Percentiles rank a stretch among this genome's conserved stretches.
Evolutionary conservation across 1,284 basidiomycete genomes (phyloP).

Genomic region (Cutaneotrichosporon sp.): DNA sequence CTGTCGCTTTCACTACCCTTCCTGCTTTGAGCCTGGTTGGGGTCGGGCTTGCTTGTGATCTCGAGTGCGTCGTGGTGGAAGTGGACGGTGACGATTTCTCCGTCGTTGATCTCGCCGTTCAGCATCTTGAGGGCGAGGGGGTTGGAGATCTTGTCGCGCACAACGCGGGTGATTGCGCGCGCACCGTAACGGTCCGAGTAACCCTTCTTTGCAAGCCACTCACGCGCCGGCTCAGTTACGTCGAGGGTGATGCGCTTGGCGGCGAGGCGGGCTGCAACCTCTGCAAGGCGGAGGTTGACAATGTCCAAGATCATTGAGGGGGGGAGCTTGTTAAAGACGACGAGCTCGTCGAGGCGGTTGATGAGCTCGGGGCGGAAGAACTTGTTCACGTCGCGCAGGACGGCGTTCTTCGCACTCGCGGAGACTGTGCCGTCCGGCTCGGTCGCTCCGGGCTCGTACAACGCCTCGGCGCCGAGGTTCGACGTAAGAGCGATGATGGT

Average conservation of each 20-base stretch:
- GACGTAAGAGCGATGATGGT: conserved; percentile 91
- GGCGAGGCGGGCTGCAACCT: conserved; percentile 68
- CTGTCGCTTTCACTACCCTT: conserved; percentile 13
- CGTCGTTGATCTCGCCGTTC: conserved; percentile 71
- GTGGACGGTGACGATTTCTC: conserved; percentile 64
- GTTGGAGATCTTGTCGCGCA: conserved; percentile 72
- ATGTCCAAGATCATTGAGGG: conserved; percentile 70
- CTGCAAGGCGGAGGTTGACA: conserved; percentile 70
- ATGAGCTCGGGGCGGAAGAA: conserved; percentile 88
- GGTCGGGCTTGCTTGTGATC: conserved; percentile 23
- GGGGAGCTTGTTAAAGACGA: conserved; percentile 87
- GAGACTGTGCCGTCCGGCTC: conserved; percentile 68
- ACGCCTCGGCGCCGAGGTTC: conserved; percentile 76
- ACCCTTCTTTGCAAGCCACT: conserved; percentile 75
- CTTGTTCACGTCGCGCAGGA: conserved; percentile 71
- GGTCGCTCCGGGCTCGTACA: conserved; percentile 68
- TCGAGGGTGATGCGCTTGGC: conserved; percentile 69
- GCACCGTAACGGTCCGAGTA: conserved; percentile 85
- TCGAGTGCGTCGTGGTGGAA: conserved; percentile 53
- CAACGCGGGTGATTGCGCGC: conserved; percentile 75
- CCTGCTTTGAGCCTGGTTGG: conserved; percentile 5
- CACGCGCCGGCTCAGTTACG: conserved; percentile 63
- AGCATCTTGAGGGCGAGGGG: conserved; percentile 73
- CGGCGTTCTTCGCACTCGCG: conserved; percentile 62
- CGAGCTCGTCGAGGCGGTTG: conserved; percentile 81